Percentiles rank a stretch among this genome's conserved stretches.
Evolutionary conservation across 345 rosid species (phyloP).

Genomic region (Lepidium africanum): DNA sequence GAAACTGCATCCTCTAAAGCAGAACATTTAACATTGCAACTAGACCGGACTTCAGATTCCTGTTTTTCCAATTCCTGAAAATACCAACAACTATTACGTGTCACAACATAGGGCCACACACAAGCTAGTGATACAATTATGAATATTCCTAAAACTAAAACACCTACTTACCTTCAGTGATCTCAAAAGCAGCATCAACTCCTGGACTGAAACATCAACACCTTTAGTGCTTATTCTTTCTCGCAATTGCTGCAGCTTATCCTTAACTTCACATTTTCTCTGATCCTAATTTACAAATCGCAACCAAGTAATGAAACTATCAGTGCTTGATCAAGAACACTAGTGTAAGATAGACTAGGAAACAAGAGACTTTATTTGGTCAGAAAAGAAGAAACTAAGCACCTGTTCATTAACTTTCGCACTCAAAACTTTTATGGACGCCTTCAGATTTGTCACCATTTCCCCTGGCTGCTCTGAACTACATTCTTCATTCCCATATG

Average conservation of each 20-base stretch:
- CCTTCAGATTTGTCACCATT: conserved; percentile 22
- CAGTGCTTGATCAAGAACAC: background rate
- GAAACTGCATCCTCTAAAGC: conserved; percentile 39
- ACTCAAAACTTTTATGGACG: conserved; percentile 31
- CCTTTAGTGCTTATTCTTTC: conserved; percentile 31
- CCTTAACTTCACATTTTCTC: conserved; percentile 30
- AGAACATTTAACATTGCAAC: conserved; percentile 28
- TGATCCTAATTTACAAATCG: conserved; percentile 30
- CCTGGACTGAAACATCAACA: conserved; percentile 33
- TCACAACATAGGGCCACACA: background rate
- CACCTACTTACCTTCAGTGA: conserved; percentile 38
- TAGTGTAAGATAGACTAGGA: background rate
- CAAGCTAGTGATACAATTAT: background rate
- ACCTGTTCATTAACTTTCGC: conserved; percentile 35
- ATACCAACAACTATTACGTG: background rate
- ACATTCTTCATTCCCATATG: background rate
- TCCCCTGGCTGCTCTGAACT: conserved; percentile 13
- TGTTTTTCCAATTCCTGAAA: conserved; percentile 46
- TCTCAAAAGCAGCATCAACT: conserved; percentile 36
- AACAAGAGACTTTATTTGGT: background rate
- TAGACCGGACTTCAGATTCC: conserved; percentile 39
- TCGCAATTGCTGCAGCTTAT: conserved; percentile 31
- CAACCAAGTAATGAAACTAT: background rate
- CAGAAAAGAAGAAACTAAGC: background rate
- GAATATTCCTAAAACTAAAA: background rate